These are phyloP conservation scores for Bretschneidera sinensis DNA, from an alignment of 345 rosid species.

Conservation along the genomic window DNA sequence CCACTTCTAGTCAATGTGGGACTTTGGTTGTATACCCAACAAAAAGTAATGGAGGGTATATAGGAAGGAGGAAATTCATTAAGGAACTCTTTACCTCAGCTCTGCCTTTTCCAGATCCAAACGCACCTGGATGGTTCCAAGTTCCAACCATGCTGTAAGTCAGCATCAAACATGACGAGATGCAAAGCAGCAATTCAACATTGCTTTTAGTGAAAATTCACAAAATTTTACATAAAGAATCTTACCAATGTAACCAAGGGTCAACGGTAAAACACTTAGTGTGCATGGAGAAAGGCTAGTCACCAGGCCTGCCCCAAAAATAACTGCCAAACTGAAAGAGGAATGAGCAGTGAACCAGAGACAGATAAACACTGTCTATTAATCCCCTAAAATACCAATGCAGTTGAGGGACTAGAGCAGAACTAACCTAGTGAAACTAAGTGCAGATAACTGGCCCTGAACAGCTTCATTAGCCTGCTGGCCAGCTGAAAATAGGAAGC, in stretches of 20 bases:
- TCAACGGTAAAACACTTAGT: conserved; percentile 91
- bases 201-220: background rate
- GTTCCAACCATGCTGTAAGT: conserved; percentile 15
- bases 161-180: conserved; percentile 12
- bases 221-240: background rate
- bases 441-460: conserved; percentile 75
- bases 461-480: conserved; percentile 98
- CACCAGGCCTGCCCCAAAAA: conserved; percentile 95
- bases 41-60: conserved; percentile 4
- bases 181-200: conserved; percentile 9
- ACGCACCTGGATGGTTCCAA: conserved; percentile 79
- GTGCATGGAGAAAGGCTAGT: conserved; percentile 98
- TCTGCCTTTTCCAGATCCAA: conserved; percentile 87
- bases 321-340: conserved; percentile 78
- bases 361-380: background rate
- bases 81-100: conserved; percentile 47
- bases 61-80: background rate
- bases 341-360: conserved; percentile 11
- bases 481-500: conserved; percentile 74
- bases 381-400: background rate
- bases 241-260: conserved; percentile 92
- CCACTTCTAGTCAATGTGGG: too few species aligned
- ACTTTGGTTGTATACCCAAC: too few species aligned
- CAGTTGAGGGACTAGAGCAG: conserved; percentile 4
- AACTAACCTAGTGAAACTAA: conserved; percentile 73